A percentile compares a stretch with the other conserved stretches of the same genome.
These are phyloP conservation scores for Yueomyces sinensis DNA, from an alignment of 805 yeast species.

Conservation along the genomic window DNA sequence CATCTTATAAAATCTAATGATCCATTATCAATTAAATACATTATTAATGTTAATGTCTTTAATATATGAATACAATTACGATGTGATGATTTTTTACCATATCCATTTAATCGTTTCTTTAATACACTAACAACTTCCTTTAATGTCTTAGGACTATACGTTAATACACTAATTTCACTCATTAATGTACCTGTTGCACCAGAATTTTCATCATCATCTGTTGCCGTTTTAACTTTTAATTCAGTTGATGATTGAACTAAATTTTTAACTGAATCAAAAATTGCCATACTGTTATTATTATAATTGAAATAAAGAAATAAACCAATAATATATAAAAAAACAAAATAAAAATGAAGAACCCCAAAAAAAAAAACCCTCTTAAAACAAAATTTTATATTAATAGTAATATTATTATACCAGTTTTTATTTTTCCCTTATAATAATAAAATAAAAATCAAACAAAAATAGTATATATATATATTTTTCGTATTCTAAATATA, in stretches of 20 bases:
- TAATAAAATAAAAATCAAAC: no score
- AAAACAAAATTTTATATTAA: no score
- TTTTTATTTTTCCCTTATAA: no score
- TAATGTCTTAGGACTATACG: constrained; percentile 29
- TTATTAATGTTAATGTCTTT: constrained; percentile 39
- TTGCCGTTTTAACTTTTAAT: constrained; percentile 30
- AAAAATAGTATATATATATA: no score
- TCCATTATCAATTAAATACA: constrained; percentile 41
- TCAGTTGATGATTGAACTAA: constrained; percentile 25
- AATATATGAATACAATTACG: constrained; percentile 29
- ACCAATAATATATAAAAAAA: no score
- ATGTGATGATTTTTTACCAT: constrained; percentile 12
- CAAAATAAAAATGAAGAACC: no score
- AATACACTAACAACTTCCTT: constrained; percentile 29
- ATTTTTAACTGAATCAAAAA: constrained; percentile 18
- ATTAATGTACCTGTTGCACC: constrained; percentile 47
- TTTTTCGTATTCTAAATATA: no score
- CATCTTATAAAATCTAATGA: constrained; percentile 37
- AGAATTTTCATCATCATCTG: constrained; percentile 34
- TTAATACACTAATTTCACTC: constrained; percentile 35
- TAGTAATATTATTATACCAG: no score
- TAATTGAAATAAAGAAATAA: no score
- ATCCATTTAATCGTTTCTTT: constrained; percentile 26
- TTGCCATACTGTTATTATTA: constrained; percentile 14
- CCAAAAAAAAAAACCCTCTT: no score